These are phyloP conservation scores for Leptographium procerum DNA, from an alignment of 2,329 filamentous ascomycete genomes.

Conservation along the genomic window DNA sequence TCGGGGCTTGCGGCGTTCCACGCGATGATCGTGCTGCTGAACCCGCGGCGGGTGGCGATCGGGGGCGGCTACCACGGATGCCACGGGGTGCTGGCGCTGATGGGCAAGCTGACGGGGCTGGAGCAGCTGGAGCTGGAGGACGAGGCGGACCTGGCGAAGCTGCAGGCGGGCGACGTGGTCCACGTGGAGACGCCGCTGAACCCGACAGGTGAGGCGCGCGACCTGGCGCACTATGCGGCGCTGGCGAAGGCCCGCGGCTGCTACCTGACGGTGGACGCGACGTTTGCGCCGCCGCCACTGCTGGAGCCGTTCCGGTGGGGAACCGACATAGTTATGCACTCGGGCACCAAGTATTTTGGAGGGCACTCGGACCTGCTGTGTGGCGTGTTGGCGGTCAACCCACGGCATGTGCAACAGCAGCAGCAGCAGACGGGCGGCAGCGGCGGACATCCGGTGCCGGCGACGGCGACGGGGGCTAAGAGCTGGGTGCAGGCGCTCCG, in stretches of 20 bases:
- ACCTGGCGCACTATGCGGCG: constrained; percentile 60
- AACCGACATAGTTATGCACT: constrained; percentile 83
- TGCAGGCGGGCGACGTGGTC: constrained; percentile 70
- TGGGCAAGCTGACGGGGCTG: constrained; percentile 65
- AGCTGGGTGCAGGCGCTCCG: constrained; percentile 51
- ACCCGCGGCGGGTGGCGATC: constrained; percentile 73
- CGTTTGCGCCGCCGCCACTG: constrained; percentile 83
- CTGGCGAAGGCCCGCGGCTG: constrained; percentile 64
- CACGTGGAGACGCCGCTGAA: constrained; percentile 93
- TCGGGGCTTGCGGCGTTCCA: constrained; percentile 85
- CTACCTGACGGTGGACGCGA: constrained; percentile 74
- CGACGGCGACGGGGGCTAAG: constrained; percentile 16
- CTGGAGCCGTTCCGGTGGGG: constrained; percentile 75
- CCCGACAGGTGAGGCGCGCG: constrained; percentile 69
- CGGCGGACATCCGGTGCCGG: not conserved
- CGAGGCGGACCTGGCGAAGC: constrained; percentile 33
- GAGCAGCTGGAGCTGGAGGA: constrained; percentile 56
- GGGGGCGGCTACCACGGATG: constrained; percentile 86
- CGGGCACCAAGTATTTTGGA: constrained; percentile 90
- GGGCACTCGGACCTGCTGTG: constrained; percentile 91
- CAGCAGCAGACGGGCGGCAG: too few species aligned
- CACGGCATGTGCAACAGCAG: constrained; percentile 17
- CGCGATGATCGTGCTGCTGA: constrained; percentile 70
- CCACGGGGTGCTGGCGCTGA: constrained; percentile 68
- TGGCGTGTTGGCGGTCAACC: constrained; percentile 62